phyloP scores from a whole-genome alignment of 2,329 filamentous ascomycete species.

The Nakataea oryzae region DNA sequence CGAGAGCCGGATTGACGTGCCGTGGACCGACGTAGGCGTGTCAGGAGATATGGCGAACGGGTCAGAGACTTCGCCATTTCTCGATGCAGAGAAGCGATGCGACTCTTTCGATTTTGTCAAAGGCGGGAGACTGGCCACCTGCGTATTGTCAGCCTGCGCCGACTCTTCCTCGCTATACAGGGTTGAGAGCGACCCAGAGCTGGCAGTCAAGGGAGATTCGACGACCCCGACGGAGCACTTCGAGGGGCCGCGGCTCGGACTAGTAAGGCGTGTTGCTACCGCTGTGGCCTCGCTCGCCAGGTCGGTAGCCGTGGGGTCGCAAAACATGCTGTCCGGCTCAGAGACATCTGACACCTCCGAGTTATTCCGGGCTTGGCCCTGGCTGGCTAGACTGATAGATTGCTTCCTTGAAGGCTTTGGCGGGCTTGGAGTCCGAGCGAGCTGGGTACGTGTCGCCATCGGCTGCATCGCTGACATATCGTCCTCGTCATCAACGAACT shows the following conservation, averaged over 20 bases:
- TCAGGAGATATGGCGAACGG: background rate
- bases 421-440: conserved; percentile 9
- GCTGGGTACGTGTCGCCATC: background rate
- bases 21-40: background rate
- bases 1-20: background rate
- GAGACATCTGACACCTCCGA: conserved; percentile 23
- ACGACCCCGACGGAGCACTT: background rate
- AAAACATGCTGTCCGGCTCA: conserved; percentile 30
- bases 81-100: background rate
- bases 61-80: background rate
- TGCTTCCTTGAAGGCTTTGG: background rate
- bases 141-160: conserved; percentile 18
- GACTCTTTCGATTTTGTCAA: background rate
- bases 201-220: conserved; percentile 28
- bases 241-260: conserved; percentile 25
- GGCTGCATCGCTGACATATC: background rate
- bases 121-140: background rate
- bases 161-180: conserved; percentile 44
- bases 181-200: conserved; percentile 44
- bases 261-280: conserved; percentile 19
- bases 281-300: background rate
- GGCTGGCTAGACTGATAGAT: conserved; percentile 7
- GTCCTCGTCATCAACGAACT: background rate
- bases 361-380: conserved; percentile 15
- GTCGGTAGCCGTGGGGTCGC: conserved; percentile 8